Base-by-base conservation (phyloP, 2,329 filamentous ascomycete genomes). In the Dothistroma septosporum region DNA sequence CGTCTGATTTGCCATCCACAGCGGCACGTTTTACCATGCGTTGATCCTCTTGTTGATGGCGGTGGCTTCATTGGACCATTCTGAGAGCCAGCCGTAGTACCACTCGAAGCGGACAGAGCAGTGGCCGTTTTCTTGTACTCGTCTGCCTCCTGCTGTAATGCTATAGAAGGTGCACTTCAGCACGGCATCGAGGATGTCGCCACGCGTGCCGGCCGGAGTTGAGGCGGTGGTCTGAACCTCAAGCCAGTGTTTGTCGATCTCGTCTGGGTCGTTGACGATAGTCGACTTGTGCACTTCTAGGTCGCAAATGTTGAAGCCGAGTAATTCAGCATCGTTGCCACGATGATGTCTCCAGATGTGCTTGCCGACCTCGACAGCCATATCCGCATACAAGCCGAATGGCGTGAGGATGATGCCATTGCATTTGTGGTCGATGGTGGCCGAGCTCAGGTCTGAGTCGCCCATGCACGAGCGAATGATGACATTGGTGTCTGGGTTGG, bases 341-440 rank as follows among this genome's bases (percentile, higher is more conserved):
- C 61, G 61, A 4, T 64, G 49, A 1, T 62, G 47, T 16, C 53
- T 44, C 57, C 63, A 66, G 46, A 73, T 64, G 57, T 72, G 65
- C 14, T 62, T 55, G n/a, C 64, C 64, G 16, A 68, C 65, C 11
- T 68, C 68, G 21, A 67, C 60, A 10, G 72, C 73, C 69, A 75
- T 74, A 48, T 75, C 73, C 0, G 70, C 68, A 55, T 74, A 73
- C 8, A 75, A 62, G 4, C 70, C 69, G 9, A 67, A 69, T 7
- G 74, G 69, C 24, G 66, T 71, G 9, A 76, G 66, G 2, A 66
- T 63, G 37, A 66, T 63, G 24, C 68, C 67, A 52, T 75, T 76
- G 58, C 75, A 72, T 24, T 68, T 66, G 64, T 76, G 74, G 4
- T 72, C 69, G 16, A 33, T 61, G 16, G 73, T 65, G 16, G 64